Base-by-base conservation (phyloP, 163 green algal species). In the Scenedesmus sp. region DNA sequence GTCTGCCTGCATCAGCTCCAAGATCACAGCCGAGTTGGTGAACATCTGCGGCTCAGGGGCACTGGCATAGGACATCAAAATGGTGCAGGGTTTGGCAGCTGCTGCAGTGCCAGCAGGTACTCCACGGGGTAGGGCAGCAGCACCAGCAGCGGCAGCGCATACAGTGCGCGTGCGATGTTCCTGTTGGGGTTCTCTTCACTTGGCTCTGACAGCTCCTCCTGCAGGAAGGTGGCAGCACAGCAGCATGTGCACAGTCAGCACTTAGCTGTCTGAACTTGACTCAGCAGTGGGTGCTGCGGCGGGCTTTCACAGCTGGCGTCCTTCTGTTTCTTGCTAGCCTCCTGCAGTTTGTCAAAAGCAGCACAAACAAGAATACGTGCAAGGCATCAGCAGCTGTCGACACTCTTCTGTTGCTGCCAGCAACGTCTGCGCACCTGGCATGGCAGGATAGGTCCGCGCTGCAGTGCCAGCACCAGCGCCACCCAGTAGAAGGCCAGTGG, bases 401-500 rank as follows among this genome's bases (percentile, higher is more conserved):
- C 12, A 56, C 49, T 7, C 49, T 56, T 87, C 51, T 76, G 73
- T 35, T 80, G 83, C n/a, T 22, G 91, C 84, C 40, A 53, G 24
- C 40, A 70, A 78, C 9, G 22, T 22, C 68, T 97, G 89, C 53
- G 7, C 65, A 76, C 65, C 65, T 92, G 81, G 87, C 96, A 97
- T 3, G 97, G 97, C 24, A 95, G 59, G 30, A 98, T 92, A 18
- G 97, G 97, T 0, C 97, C 97, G 30, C 97, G 92, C 94, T 99
- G 97, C 82, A 99, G 92, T 15, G 95, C 94, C 85, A 97, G 59
- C 78, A 98, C 90, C 33, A 98, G 87, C 15, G 97, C 61, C 9
- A 98, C 81, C 97, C 97, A 99, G 92, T 97, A 99, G 82, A 95
- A 94, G 35, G 90, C 83, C 42, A 99, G 93, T 1, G 97, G 90